Conservation (phyloP, 257 asterid genomes). For the Lycium barbarum region DNA sequence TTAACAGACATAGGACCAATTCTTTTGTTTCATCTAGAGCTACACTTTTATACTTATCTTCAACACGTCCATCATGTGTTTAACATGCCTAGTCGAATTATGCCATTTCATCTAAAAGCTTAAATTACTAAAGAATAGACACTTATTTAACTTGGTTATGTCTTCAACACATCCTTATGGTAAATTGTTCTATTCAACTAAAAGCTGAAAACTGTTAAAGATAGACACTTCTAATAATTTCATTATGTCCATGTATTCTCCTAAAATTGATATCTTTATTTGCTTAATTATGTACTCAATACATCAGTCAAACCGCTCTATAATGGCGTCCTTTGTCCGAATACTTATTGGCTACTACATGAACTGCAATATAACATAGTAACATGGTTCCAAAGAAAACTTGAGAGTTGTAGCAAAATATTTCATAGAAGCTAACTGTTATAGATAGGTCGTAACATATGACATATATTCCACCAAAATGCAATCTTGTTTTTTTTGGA, state of each 20-base stretch:
- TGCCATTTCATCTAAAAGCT: neutral
- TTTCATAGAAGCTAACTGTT: no score
- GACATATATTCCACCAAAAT: neutral
- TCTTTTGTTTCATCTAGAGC: neutral
- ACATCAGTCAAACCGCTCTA: neutral
- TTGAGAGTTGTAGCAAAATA: no score
- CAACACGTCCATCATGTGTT: neutral
- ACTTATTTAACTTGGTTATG: neutral
- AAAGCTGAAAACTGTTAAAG: slow-evolving; percentile 1
- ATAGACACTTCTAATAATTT: neutral
- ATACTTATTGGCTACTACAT: no score
- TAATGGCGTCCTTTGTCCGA: no score
- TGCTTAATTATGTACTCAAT: neutral
- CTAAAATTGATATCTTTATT: neutral
- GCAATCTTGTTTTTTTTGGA: neutral
- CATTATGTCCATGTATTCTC: neutral
- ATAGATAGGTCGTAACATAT: neutral
- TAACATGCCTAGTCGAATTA: neutral
- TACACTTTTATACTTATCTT: neutral
- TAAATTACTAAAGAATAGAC: neutral
- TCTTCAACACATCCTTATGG: neutral
- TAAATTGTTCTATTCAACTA: slow-evolving; percentile 1
- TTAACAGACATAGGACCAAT: neutral
- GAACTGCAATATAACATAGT: no score
- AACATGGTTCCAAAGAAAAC: no score